Evolutionary conservation across 2,329 filamentous ascomycete species (phyloP), one percentile per base, ranked within the genome.

Genomic region (Penicillium thymicola): DNA sequence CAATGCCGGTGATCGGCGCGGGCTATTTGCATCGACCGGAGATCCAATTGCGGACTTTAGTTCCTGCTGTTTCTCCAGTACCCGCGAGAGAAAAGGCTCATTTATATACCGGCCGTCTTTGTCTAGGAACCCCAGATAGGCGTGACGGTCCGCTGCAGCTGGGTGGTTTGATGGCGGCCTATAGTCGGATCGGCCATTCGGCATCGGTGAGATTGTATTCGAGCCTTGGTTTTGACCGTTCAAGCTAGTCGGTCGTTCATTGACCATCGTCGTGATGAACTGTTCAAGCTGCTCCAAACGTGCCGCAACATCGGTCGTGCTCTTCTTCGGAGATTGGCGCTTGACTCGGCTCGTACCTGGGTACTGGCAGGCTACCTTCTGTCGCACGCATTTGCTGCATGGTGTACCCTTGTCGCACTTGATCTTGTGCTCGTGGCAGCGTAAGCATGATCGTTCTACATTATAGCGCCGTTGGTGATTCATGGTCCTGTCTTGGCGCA

Each of bases 341-440:
- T 67, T 68, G 34, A 45, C 54, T 40, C 55, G 56, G 23, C 45
- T 63, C 0, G 59, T 62, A 3, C 66, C 66, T 0, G 67, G 67
- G 34, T 70, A 69, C 9, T 61, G 58, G 36, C 68, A 70, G 16
- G 55, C 6, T 5, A 58, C 51, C 14, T 62, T 64, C 2, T 57
- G 45, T n/a, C 60, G 63, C 8, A 56, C 16, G 34, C 68, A 70
- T 36, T 60, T 60, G 37, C 46, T 52, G 49, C 68, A 70, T 42
- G 68, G 68, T 5, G 48, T 27, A 5, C 36, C 49, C 40, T 61
- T 68, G 52, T 70, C 64, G 43, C 68, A 70, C 10, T 62, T 60
- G 30, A 70, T 65, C 40, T 70, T 70, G 38, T 68, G 64, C 45
- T 66, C 62, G 32, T 70, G 68, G 54, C 68, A 70, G 34, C 67